phyloP scores from a whole-genome alignment of 208 protist species.

The Acanthamoeba castellanii region DNA sequence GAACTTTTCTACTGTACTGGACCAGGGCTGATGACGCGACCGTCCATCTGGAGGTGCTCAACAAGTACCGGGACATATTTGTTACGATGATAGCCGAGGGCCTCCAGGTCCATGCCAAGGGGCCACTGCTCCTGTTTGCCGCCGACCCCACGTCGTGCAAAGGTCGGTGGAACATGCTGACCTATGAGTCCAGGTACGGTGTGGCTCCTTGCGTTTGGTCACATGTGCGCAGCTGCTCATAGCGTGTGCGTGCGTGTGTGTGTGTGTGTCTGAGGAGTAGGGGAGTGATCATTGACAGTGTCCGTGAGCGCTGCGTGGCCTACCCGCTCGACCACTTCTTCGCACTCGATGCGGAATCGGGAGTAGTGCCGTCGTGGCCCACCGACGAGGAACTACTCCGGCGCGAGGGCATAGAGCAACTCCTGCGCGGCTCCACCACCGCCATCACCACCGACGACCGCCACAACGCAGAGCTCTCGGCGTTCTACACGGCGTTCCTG shows the following conservation, averaged over 20 bases:
- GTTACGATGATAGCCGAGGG: not conserved
- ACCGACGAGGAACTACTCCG: conserved; percentile 33
- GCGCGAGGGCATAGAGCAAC: not conserved
- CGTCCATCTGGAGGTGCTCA: not conserved
- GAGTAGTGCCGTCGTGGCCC: not conserved
- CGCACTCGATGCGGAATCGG: not conserved
- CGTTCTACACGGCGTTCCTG: conserved; percentile 28
- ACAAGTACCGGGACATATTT: conserved; percentile 34
- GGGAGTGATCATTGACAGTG: conserved; percentile 21
- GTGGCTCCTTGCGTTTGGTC: not conserved
- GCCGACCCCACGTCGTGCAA: not conserved
- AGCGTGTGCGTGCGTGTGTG: not conserved
- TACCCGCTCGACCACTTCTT: conserved; percentile 53
- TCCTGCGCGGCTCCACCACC: not conserved
- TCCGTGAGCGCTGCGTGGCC: conserved; percentile 3
- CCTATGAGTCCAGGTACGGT: not conserved
- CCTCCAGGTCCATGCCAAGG: not conserved
- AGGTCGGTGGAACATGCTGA: not conserved
- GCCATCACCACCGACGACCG: no score
- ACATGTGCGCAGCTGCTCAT: no score
- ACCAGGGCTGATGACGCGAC: not conserved
- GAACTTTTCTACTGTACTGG: no score
- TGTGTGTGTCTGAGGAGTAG: not conserved
- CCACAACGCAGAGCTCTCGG: not conserved
- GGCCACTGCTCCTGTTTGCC: conserved; percentile 1